Base-by-base conservation (phyloP, 768 basidiomycete genomes). In the Russula brevipes region DNA sequence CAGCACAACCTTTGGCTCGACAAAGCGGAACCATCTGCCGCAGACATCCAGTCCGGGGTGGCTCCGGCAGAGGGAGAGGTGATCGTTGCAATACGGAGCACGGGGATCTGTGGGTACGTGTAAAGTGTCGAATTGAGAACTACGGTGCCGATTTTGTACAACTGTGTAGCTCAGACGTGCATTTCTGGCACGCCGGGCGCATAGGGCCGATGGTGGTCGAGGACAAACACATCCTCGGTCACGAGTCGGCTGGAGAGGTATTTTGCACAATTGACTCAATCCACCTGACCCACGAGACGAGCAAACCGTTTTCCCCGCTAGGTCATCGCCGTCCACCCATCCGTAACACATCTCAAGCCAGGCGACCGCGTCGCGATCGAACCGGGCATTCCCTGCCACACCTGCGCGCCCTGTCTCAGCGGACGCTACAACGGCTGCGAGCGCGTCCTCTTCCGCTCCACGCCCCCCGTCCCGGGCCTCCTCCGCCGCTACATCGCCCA, bases 351-450 rank as follows among this genome's bases (percentile, higher is more conserved):
- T 31, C 38, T 63, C 17, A 53, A 54, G 82, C 65, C 61, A 1
- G 85, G 85, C 55, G 86, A 87, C 71, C 80, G 84, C 45, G 85
- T 87, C 39, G 86, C 85, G 1, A 84, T 87, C 63, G 86, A 87
- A 70, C 84, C 83, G 5, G 84, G 84, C n/a, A 80, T 87, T 1
- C 86, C 85, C 10, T 87, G 85, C 69, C 85, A 82, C 36, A 80
- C 81, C 39, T 87, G 86, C 68, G 80, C 83, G 59, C 78, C 80
- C 24, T 87, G 86, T 70, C 80, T 84, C 50, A 80, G 78, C n/a
- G 85, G 85, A 41, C 76, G 81, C 59, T 87, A 87, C 71, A 87
- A 87, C 58, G 85, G 80, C 41, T 87, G 86, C 73, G 59, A 50
- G 71, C 41, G 50, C 39, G 73, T 80, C 38, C 85, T 86, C 39